Conservation (phyloP, 129 eudicot genomes). For the Oenanthe sinensis region DNA sequence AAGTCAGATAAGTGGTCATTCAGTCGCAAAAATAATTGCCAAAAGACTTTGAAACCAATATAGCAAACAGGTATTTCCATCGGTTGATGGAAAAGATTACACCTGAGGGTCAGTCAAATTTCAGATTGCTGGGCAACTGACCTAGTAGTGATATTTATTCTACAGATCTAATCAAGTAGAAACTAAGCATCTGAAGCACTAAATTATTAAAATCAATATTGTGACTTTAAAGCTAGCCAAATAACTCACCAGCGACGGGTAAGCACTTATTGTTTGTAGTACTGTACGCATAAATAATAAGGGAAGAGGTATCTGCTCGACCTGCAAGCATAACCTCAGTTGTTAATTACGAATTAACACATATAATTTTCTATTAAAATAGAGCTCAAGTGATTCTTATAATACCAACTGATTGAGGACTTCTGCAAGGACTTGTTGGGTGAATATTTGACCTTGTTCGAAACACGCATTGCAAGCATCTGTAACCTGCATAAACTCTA, state of each 20-base stretch:
- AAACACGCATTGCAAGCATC: slow-evolving; percentile 98
- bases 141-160: neutral
- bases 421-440: slow-evolving; percentile 97
- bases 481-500: slow-evolving; percentile 57
- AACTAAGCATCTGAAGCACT: neutral
- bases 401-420: slow-evolving; percentile 92
- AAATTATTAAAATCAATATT: neutral
- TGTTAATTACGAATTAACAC: neutral
- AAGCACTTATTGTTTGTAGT: slow-evolving; percentile 84
- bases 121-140: neutral
- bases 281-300: slow-evolving; percentile 95
- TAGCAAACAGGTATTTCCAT: neutral
- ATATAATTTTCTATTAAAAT: neutral
- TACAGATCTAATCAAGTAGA: neutral
- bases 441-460: slow-evolving; percentile 73
- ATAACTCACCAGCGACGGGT: slow-evolving; percentile 74
- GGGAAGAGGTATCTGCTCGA: slow-evolving; percentile 98
- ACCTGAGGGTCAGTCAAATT: neutral
- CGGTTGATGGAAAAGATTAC: neutral
- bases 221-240: neutral
- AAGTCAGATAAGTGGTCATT: neutral
- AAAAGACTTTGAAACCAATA: neutral
- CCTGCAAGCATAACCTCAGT: slow-evolving; percentile 39
- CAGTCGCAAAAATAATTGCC: neutral
- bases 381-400: slow-evolving; percentile 5